Evolutionary conservation across 305 asterid genomes (phyloP).

Genomic region (Fraxinus albicans): DNA sequence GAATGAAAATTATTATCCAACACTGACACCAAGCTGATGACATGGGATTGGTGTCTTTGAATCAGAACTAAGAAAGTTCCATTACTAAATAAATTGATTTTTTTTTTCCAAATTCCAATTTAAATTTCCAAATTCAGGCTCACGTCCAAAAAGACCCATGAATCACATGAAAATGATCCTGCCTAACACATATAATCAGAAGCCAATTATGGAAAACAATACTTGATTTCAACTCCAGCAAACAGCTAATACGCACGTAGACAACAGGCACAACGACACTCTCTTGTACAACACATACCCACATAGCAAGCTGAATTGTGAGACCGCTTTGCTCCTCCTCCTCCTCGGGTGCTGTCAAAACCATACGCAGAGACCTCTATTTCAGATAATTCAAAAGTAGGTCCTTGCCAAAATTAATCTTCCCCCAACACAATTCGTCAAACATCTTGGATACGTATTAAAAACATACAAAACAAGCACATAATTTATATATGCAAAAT

Average conservation of each 20-base stretch:
- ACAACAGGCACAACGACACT: background rate
- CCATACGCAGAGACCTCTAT: background rate
- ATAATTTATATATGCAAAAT: background rate
- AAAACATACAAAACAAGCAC: background rate
- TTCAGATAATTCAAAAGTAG: background rate
- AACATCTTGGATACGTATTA: conserved; percentile 28
- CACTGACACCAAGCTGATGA: background rate
- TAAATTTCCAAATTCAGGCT: background rate
- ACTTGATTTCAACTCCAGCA: background rate
- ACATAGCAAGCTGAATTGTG: conserved; percentile 87
- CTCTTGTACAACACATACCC: conserved; percentile 53
- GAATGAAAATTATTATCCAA: background rate
- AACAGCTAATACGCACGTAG: background rate
- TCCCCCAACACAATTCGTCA: conserved; percentile 27
- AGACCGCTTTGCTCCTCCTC: conserved; percentile 54
- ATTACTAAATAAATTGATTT: background rate
- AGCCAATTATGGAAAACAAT: background rate
- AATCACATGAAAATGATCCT: background rate
- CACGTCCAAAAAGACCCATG: background rate
- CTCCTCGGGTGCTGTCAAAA: conserved; percentile 40
- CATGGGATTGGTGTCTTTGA: background rate
- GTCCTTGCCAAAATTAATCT: background rate
- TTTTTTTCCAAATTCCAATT: background rate
- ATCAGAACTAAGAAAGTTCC: background rate
- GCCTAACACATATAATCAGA: background rate